Base-by-base conservation (phyloP, 768 basidiomycete species). In the Rhodotorula toruloides region DNA sequence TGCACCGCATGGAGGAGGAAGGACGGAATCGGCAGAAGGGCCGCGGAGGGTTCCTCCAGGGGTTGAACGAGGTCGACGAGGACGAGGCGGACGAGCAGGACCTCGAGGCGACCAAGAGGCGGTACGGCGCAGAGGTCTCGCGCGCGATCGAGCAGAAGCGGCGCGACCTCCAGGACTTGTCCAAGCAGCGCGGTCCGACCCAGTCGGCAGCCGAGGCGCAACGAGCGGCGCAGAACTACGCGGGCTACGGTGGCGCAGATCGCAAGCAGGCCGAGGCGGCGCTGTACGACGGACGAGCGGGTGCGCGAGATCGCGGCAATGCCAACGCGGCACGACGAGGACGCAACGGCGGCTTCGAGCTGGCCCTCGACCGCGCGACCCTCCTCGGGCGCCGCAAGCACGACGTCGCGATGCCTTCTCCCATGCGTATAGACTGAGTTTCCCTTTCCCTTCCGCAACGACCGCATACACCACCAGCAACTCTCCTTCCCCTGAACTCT, bases 1-100 rank as follows among this genome's bases (percentile, higher is more conserved):
- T 99, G 0, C 96, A 99, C 78, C 86, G 94, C 25, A 98, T 98
- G 94, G 94, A 97, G 77, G 96, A 99, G 78, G 96, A 99, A 78
- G 94, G 42, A 50, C 89, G 89, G 0, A 83, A 90, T 60, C 81
- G 90, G 56, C 83, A 89, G 32, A 87, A 86, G 0, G 87, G 86
- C 25, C 90, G 88, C 31, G 88, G 85, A 1, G 92, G 91, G 29
- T 90, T 88, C 81, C 79, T 97, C 29, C 82, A 82, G 14, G 90
- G 88, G 10, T 82, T 99, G 70, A 96, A 98, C 77, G 96, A 98
- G 75, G 92, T 91, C 59, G 92, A 93, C 62, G 65, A 64, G 31
- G 94, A 97, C 76, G 83, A 83, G 21, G 79, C 74, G 13, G 86
- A 83, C 22, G 82, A 84, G 29, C 40, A 39, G 40, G 80, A 80